Conservation (phyloP, 345 rosid species). For the Carallia pectinifolia region DNA sequence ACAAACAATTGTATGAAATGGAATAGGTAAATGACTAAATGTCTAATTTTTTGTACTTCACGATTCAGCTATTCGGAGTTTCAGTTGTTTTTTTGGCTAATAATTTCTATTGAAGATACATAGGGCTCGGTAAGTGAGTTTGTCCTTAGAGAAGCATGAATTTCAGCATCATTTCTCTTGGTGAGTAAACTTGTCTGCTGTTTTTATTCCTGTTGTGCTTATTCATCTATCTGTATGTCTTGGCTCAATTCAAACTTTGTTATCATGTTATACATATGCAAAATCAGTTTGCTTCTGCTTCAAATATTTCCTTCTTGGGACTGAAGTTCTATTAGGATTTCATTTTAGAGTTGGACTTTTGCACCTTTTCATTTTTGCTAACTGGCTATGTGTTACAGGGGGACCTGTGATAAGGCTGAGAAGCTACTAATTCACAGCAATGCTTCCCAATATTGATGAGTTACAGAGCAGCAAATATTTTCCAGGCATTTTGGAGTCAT, state of each 20-base stretch:
- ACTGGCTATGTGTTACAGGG: slow-evolving; percentile 37
- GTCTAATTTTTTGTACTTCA: slow-evolving; percentile 15
- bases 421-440: slow-evolving; percentile 73
- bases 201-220: no score
- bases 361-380: not conserved
- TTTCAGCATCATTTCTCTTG: slow-evolving; percentile 69
- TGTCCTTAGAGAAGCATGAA: slow-evolving; percentile 66
- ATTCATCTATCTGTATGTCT: no score
- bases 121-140: slow-evolving; percentile 79
- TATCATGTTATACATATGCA: no score
- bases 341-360: not conserved
- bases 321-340: not conserved
- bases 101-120: slow-evolving; percentile 19
- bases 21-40: slow-evolving; percentile 44
- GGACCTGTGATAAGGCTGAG: slow-evolving; percentile 93
- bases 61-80: not conserved
- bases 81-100: slow-evolving; percentile 3
- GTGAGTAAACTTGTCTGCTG: no score
- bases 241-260: no score
- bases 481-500: slow-evolving; percentile 51
- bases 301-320: no score
- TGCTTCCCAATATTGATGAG: slow-evolving; percentile 66
- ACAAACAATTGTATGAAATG: slow-evolving; percentile 60
- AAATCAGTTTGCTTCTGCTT: no score
- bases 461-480: slow-evolving; percentile 68